Base-by-base conservation (phyloP, 352 stramenopile species). In the Peronospora farinosa region DNA sequence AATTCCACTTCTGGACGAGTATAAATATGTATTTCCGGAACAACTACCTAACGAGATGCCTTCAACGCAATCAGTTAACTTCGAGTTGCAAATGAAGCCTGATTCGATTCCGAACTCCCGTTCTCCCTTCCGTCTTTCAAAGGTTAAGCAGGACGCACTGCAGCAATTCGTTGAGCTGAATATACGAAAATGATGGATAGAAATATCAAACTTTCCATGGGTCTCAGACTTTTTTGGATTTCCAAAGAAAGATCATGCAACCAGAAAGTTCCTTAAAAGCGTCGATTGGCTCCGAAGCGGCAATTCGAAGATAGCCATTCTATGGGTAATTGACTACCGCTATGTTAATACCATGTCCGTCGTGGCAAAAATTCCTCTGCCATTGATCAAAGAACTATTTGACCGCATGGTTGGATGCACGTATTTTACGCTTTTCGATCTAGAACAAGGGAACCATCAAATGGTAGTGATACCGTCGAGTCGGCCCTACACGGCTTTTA, bases 381-480 rank as follows among this genome's bases (percentile, higher is more conserved):
- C 43, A 27, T 37, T 40, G 10, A 59, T 64, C 19, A 41, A 59
- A n/a, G 48, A 64, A 15, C 13, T 50, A 1, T 59, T 64, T 17
- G 49, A 64, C 17, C 16, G 27, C 13, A 57, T 64, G 49, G 1
- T 35, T n/a, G 43, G 39, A 15, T 51, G 43, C 15, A 23, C 31
- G 25, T 33, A 63, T 51, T 63, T 59, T 49, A 49, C 43, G 10
- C 28, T 60, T 5, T 54, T 74, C 12, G 61, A 71, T 42, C 37
- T 68, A 0, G 51, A 54, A 4, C 57, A 69, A 57, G 62, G 60
- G 28, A 65, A 74, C 40, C 61, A 69, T 41, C 50, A 70, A n/a
- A 69, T 69, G 61, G 28, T 19, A 40, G 13, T 30, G 15, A 49
- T 16, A 17, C 51, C 16, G 1, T 38, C 47, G 13, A 38, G 10